Evolutionary conservation across 331 rosid genomes (phyloP).

Genomic region (Malus hybrid): DNA sequence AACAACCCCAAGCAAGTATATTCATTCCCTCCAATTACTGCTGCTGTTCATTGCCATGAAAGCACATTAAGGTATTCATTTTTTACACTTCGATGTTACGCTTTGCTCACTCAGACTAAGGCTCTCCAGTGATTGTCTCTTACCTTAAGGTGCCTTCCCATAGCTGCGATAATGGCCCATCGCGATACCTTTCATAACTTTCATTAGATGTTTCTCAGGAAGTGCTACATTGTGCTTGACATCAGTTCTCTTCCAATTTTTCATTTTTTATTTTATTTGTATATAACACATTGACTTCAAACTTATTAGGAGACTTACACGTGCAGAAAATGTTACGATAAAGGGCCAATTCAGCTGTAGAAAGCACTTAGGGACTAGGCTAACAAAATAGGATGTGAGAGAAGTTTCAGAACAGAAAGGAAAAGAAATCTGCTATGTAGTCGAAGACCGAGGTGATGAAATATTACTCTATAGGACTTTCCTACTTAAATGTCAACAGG

Average conservation of each 20-base stretch:
- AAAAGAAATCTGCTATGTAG: no score
- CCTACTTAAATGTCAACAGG: background rate
- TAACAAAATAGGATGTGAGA: background rate
- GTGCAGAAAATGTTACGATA: background rate
- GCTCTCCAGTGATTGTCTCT: background rate
- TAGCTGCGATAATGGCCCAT: background rate
- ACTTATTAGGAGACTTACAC: no score
- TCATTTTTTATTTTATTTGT: no score
- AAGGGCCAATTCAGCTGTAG: background rate
- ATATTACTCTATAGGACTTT: no score
- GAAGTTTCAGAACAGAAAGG: background rate
- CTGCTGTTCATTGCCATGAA: background rate
- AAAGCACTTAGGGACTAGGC: background rate
- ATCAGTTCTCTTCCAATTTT: slow-evolving; percentile 11
- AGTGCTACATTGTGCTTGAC: background rate
- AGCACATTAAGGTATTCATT: background rate
- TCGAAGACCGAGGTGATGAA: no score
- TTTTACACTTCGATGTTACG: background rate
- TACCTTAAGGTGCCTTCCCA: slow-evolving; percentile 12
- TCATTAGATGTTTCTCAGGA: background rate
- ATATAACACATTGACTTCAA: background rate
- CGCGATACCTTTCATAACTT: background rate
- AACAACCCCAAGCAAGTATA: background rate
- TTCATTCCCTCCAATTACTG: background rate
- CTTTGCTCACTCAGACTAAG: background rate